Conservation (phyloP, 371 early-diverging fungal species). For the Apophysomyces ossiformis region DNA sequence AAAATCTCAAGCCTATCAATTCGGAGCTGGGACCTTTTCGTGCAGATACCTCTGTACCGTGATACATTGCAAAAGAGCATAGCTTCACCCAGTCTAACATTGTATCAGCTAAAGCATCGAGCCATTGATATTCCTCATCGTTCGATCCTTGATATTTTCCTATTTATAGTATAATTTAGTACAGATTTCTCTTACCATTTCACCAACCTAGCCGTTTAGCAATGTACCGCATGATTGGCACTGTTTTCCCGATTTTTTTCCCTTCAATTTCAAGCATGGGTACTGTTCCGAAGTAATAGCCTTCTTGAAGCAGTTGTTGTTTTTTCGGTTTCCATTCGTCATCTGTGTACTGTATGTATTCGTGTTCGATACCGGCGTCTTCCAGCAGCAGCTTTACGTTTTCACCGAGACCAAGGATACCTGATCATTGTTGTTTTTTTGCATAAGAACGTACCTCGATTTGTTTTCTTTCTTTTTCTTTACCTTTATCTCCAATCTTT, state of each 20-base stretch:
- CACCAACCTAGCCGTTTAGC: constrained; percentile 27
- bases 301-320: constrained; percentile 15
- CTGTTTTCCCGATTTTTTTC: constrained; percentile 28
- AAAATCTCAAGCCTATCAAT: background rate
- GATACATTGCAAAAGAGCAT: background rate
- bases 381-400: constrained; percentile 27
- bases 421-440: background rate
- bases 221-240: constrained; percentile 29
- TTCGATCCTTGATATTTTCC: constrained; percentile 28
- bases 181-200: background rate
- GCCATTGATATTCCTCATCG: constrained; percentile 29
- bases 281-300: constrained; percentile 17
- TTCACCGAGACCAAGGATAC: constrained; percentile 29
- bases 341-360: constrained; percentile 20
- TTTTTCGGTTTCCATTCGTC: constrained; percentile 26
- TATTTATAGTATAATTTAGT: background rate
- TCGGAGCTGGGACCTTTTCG: background rate
- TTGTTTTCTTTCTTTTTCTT: background rate
- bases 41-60: background rate
- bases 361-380: constrained; percentile 32
- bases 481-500: background rate
- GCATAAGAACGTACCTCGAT: background rate
- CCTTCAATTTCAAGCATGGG: constrained; percentile 31
- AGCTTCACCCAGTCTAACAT: constrained; percentile 5
- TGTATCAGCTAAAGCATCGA: constrained; percentile 21